Evolutionary conservation across 2,329 filamentous ascomycete genomes (phyloP).

Genomic region (Chaetomium sp.): DNA sequence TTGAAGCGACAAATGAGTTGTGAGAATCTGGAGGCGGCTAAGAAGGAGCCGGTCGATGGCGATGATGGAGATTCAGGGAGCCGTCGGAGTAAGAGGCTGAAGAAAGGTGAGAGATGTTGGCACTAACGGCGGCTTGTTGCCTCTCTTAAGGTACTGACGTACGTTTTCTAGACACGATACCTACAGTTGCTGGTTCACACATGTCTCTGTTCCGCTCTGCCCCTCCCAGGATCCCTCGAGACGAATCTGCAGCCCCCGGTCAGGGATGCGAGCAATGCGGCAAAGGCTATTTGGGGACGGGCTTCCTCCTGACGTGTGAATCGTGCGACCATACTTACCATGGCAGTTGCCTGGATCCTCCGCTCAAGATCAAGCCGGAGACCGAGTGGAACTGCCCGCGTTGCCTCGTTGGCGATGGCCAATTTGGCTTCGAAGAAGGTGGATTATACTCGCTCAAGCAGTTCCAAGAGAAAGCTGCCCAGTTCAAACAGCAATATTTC

Average conservation of each 20-base stretch:
- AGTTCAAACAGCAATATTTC: conserved; percentile 94
- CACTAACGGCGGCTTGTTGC: background rate
- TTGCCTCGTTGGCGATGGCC: conserved; percentile 90
- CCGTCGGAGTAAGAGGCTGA: conserved; percentile 84
- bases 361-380: conserved; percentile 68
- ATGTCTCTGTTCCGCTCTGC: conserved; percentile 90
- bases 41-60: conserved; percentile 43
- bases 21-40: conserved; percentile 44
- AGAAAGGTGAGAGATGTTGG: conserved; percentile 60
- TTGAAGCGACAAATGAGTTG: conserved; percentile 73
- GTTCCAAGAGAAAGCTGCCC: conserved; percentile 92
- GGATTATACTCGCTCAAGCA: conserved; percentile 91
- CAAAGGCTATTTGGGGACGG: conserved; percentile 61
- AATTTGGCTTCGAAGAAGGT: conserved; percentile 96
- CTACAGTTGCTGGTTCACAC: conserved; percentile 90
- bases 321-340: conserved; percentile 88
- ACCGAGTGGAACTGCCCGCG: conserved; percentile 93
- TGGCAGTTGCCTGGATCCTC: conserved; percentile 81
- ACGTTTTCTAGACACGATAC: conserved; percentile 48
- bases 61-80: conserved; percentile 61
- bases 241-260: conserved; percentile 40
- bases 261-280: conserved; percentile 83
- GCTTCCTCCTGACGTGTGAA: conserved; percentile 73
- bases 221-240: conserved; percentile 57
- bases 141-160: conserved; percentile 29